phyloP scores from a whole-genome alignment of 2,329 filamentous ascomycete genomes.

The Fusarium transvaalense region DNA sequence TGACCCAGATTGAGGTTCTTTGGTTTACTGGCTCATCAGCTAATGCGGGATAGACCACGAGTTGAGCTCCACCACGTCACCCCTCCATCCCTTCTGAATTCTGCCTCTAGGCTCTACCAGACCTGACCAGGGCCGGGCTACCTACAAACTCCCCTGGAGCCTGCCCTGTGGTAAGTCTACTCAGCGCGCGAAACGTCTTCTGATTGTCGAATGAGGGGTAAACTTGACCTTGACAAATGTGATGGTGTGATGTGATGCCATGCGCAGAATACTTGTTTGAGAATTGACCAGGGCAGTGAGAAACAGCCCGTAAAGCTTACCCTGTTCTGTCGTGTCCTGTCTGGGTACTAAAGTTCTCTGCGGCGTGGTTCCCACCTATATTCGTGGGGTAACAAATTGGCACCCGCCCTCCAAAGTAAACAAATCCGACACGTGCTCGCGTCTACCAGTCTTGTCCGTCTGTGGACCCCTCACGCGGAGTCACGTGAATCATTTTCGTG shows the following conservation, averaged over 20 bases:
- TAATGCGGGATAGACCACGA: slow-evolving; percentile 45
- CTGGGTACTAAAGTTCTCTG: no score
- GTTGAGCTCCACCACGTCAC: slow-evolving; percentile 46
- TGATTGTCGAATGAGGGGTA: slow-evolving; percentile 48
- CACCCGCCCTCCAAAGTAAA: slow-evolving; percentile 44
- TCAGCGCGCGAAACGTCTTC: slow-evolving; percentile 41
- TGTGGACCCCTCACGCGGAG: slow-evolving; percentile 25
- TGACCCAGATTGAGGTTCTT: background rate
- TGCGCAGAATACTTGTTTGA: slow-evolving; percentile 48
- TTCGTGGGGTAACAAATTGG: slow-evolving; percentile 41
- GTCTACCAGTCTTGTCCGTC: slow-evolving; percentile 14
- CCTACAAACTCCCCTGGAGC: slow-evolving; percentile 31
- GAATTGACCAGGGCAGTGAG: slow-evolving; percentile 36
- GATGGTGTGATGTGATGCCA: slow-evolving; percentile 44
- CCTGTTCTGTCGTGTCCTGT: slow-evolving; percentile 1
- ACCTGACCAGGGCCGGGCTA: no score
- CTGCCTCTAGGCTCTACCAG: slow-evolving; percentile 7
- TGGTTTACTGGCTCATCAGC: slow-evolving; percentile 44
- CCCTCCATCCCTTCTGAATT: slow-evolving; percentile 29
- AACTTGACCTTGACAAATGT: slow-evolving; percentile 30
- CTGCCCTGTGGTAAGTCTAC: slow-evolving; percentile 14
- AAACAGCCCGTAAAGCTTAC: background rate
- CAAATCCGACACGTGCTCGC: slow-evolving; percentile 44
- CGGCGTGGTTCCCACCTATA: slow-evolving; percentile 30
- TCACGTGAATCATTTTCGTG: slow-evolving; percentile 38